phyloP scores from a whole-genome alignment of 179 eudicot genomes.

The Beta macrorhiza region DNA sequence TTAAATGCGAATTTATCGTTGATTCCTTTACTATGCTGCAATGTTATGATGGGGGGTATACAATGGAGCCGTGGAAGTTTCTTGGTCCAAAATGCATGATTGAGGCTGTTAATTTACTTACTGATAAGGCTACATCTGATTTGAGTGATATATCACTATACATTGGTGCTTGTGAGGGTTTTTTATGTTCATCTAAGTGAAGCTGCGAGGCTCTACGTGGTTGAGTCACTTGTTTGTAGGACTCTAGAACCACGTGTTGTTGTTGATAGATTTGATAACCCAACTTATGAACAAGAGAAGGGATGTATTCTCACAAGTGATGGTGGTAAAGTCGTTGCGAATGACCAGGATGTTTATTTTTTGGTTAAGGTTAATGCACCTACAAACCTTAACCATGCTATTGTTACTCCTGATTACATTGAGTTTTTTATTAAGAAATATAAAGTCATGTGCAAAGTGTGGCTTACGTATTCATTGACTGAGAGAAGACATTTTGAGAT shows the following conservation, averaged over 20 bases:
- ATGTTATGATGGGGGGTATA: not conserved
- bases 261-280: not conserved
- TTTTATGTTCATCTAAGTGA: not conserved
- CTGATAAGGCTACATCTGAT: too few species aligned
- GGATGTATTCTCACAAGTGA: not conserved
- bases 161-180: not conserved
- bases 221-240: not conserved
- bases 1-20: not conserved
- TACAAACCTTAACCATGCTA: not conserved
- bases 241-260: not conserved
- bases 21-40: not conserved
- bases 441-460: not conserved
- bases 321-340: not conserved
- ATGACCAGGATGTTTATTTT: not conserved
- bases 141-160: not conserved
- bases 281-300: not conserved
- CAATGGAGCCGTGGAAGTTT: not conserved
- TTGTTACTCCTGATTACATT: not conserved
- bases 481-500: not conserved
- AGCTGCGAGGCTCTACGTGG: not conserved
- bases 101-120: not conserved
- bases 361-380: not conserved
- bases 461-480: not conserved
- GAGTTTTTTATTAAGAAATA: not conserved
- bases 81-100: constrained; percentile 4